Conservation (phyloP, 495 filamentous ascomycete genomes). For the Chaetomium cochliodes region DNA sequence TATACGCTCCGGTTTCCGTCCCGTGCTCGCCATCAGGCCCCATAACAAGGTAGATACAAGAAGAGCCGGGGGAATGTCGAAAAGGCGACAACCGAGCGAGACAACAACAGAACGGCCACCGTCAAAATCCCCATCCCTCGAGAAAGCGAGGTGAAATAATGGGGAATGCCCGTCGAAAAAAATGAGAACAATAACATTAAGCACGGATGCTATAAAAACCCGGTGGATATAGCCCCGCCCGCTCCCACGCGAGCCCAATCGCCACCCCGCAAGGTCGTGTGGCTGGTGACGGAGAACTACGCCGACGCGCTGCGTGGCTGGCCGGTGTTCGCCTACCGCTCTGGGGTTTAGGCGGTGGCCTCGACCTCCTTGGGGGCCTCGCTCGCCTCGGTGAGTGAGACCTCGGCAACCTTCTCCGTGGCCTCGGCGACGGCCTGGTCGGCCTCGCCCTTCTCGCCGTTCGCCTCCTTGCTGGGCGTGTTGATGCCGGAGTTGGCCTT, state of each 20-base stretch:
- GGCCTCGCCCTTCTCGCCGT: slow-evolving; percentile 49
- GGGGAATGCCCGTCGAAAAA: neutral
- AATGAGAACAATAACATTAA: neutral
- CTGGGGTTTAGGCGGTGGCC: slow-evolving; percentile 12
- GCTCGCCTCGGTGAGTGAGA: slow-evolving; percentile 2
- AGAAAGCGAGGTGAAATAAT: neutral
- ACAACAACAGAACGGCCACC: neutral
- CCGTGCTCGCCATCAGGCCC: neutral
- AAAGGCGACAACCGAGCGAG: neutral
- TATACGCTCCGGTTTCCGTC: neutral
- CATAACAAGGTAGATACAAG: neutral
- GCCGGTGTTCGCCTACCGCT: neutral
- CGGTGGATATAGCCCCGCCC: neutral
- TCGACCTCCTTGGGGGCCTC: slow-evolving; percentile 15
- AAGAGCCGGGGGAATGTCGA: neutral
- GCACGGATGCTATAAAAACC: neutral
- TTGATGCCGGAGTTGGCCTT: slow-evolving; percentile 31
- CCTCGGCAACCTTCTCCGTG: slow-evolving; percentile 2
- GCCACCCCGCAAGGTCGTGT: neutral
- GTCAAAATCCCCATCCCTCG: neutral
- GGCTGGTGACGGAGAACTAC: neutral
- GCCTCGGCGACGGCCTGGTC: slow-evolving; percentile 2
- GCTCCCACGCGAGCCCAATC: neutral
- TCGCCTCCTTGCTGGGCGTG: slow-evolving; percentile 61
- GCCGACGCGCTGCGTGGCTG: neutral